Evolutionary conservation across 345 rosid species (phyloP).

Genomic region (Clausena lansium): DNA sequence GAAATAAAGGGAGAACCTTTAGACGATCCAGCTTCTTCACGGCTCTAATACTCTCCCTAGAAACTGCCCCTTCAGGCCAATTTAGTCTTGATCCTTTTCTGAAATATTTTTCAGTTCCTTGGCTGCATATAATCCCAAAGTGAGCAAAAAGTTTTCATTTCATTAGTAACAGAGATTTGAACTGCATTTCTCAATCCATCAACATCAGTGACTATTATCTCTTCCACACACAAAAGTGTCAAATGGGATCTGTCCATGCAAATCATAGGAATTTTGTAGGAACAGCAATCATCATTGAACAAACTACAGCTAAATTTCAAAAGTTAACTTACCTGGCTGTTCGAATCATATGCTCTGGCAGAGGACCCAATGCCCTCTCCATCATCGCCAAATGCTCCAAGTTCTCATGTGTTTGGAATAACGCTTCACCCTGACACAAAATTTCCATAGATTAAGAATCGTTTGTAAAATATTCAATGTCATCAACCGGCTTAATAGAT

Average conservation of each 20-base stretch:
- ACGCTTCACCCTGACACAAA: constrained; percentile 61
- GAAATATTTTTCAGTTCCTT: constrained; percentile 67
- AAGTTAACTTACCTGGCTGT: constrained; percentile 42
- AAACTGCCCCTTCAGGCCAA: constrained; percentile 90
- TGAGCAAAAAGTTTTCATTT: background rate
- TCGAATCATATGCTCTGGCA: constrained; percentile 61
- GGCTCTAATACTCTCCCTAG: constrained; percentile 79
- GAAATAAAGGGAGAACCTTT: constrained; percentile 33
- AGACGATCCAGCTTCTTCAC: constrained; percentile 70
- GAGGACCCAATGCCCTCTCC: constrained; percentile 70
- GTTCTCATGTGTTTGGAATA: constrained; percentile 83
- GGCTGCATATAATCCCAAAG: constrained; percentile 36
- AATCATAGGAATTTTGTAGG: background rate
- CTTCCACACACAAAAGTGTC: background rate
- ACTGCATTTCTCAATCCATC: background rate
- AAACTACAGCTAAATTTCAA: background rate
- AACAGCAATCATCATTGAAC: background rate
- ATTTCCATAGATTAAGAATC: constrained; percentile 1
- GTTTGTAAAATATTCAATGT: constrained; percentile 10
- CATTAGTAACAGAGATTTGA: background rate
- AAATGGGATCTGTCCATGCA: background rate
- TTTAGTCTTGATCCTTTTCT: constrained; percentile 60
- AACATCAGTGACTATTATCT: background rate
- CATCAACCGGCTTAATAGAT: background rate
- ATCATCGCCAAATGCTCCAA: constrained; percentile 87